Base-by-base conservation (phyloP, 1,284 basidiomycete species). In the Coriolopsis trogii region DNA sequence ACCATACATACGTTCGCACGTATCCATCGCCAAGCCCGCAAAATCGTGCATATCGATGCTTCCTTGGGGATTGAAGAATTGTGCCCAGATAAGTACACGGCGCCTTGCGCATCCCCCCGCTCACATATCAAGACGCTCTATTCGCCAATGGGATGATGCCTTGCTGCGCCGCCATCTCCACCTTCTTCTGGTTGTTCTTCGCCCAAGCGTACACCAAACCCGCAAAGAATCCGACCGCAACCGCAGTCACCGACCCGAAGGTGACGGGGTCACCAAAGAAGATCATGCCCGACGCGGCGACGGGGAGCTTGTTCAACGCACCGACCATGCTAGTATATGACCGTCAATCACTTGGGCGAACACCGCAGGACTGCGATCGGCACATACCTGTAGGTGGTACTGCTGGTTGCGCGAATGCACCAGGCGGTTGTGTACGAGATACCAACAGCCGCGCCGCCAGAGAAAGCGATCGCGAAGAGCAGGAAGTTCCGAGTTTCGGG, bases 391-490 rank as follows among this genome's bases (percentile, higher is more conserved):
- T 98, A 99, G 7, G 97, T 99, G 37, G 97, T 99, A 61, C 95
- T 98, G 58, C 92, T 95, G 24, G 96, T 98, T 23, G 89, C 89
- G 40, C 97, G 87, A 37, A 99, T 88, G 70, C 97, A 99, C 97
- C 97, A 99, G 9, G 97, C 97, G 12, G 97, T 99, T 6, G 94
- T 95, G 72, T 96, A 99, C 26, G 94, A 96, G 66, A 99, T 99
- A 48, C 94, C 92, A 26, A 98, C 96, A 9, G 97, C 97, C 7
- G 93, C 95, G 1, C 94, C 93, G 12, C 97, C 97, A 20, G 95
- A 98, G 73, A 99, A 95, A 6, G 85, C 87, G 67, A 99, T 98
- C 6, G 95, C 91, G 51, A 82, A 87, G 21, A 99, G 73, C 42
- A 99, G 77, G 61, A 94, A 77, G 45, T 77, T 80, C 46, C 95